These are phyloP conservation scores for Volvox africanus DNA, from an alignment of 139 green algal genomes.

Conservation along the genomic window DNA sequence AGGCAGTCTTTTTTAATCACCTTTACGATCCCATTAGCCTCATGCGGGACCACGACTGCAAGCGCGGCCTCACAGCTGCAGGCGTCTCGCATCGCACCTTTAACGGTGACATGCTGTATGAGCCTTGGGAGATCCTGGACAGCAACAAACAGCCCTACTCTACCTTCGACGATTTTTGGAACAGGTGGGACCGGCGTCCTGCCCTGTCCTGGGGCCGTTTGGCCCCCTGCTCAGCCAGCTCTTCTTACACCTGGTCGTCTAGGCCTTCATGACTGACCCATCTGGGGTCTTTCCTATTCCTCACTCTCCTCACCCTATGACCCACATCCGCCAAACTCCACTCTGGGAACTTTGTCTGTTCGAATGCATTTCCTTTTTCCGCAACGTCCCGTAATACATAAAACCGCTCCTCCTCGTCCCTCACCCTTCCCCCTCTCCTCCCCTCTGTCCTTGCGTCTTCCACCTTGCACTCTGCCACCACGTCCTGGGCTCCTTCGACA, in stretches of 20 bases:
- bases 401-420: not conserved
- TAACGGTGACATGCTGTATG: slow-evolving; percentile 92
- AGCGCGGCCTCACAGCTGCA: slow-evolving; percentile 67
- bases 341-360: too few species aligned
- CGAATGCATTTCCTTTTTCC: not conserved
- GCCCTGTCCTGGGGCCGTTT: too few species aligned
- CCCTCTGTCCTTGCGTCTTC: not conserved
- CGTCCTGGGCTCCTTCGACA: not conserved
- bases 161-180: slow-evolving; percentile 88
- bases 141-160: slow-evolving; percentile 77
- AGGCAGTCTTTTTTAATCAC: slow-evolving; percentile 93
- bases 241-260: too few species aligned
- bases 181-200: slow-evolving; percentile 50
- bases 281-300: too few species aligned
- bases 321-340: too few species aligned
- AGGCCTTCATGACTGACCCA: too few species aligned
- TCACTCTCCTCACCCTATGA: too few species aligned
- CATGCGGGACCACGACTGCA: slow-evolving; percentile 90
- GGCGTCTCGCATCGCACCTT: slow-evolving; percentile 78
- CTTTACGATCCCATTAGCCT: slow-evolving; percentile 95
- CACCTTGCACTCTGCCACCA: not conserved
- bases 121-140: slow-evolving; percentile 93
- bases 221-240: too few species aligned
- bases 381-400: too few species aligned
- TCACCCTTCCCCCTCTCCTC: not conserved